phyloP scores from a whole-genome alignment of 495 filamentous ascomycete species.

The Daldinia childiae region DNA sequence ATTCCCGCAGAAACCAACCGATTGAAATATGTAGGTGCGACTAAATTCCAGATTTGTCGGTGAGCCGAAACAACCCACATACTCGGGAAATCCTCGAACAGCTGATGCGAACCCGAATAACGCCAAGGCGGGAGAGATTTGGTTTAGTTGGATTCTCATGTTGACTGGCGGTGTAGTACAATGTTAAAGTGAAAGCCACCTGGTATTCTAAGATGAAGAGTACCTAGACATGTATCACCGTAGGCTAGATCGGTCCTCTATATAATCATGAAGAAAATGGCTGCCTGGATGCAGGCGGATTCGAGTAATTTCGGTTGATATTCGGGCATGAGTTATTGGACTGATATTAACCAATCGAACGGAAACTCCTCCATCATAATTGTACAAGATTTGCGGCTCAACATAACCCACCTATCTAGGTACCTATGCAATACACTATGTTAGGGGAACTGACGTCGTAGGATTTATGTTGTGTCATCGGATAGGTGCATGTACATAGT shows the following conservation, averaged over 20 bases:
- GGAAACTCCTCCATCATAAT: background rate
- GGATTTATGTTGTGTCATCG: background rate
- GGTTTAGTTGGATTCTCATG: slow-evolving; percentile 9
- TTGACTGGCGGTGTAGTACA: slow-evolving; percentile 3
- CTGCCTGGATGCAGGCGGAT: background rate
- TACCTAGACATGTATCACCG: background rate
- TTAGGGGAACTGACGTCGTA: background rate
- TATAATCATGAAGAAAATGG: background rate
- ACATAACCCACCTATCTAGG: background rate
- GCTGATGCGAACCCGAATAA: slow-evolving; percentile 6
- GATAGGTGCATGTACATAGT: background rate
- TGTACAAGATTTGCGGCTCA: background rate
- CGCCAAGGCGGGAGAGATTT: background rate
- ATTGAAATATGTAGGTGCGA: slow-evolving; percentile 15
- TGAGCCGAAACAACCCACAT: slow-evolving; percentile 23
- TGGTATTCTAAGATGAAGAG: background rate
- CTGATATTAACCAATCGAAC: background rate
- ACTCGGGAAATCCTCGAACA: background rate
- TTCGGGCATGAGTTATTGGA: background rate
- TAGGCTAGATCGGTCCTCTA: background rate
- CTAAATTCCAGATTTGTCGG: slow-evolving; percentile 3
- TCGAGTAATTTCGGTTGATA: background rate
- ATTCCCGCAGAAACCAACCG: background rate
- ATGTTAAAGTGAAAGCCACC: background rate
- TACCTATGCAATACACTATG: too few relatives aligned